Conservation (phyloP, 495 filamentous ascomycete genomes). For the Margaritispora aquatica region DNA sequence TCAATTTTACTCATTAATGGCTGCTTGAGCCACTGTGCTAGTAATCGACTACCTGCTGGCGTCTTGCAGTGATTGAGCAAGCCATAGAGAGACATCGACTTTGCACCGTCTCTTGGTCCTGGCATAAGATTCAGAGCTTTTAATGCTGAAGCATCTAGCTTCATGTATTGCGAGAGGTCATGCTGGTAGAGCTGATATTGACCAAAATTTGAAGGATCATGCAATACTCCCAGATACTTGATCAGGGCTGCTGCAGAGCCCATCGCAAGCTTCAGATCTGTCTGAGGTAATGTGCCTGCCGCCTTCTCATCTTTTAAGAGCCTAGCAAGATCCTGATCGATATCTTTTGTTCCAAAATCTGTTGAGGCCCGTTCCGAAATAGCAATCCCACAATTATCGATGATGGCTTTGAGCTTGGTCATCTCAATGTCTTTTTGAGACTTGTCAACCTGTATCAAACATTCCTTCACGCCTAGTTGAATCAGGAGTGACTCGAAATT, state of each 20-base stretch:
- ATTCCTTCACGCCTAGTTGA: constrained; percentile 93
- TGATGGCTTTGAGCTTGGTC: constrained; percentile 77
- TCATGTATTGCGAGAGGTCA: constrained; percentile 97
- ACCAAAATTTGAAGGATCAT: constrained; percentile 89
- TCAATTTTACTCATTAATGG: constrained; percentile 87
- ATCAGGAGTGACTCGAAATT: constrained; percentile 97
- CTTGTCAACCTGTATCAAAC: constrained; percentile 70
- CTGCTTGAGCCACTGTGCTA: constrained; percentile 98
- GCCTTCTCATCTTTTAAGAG: constrained; percentile 80
- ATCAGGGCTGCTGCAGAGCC: constrained; percentile 89
- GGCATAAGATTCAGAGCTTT: constrained; percentile 97
- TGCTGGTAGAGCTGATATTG: constrained; percentile 97
- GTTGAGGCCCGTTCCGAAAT: constrained; percentile 67
- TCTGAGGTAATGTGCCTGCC: constrained; percentile 74
- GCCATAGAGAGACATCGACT: constrained; percentile 96
- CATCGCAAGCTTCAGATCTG: constrained; percentile 95
- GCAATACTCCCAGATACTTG: constrained; percentile 88
- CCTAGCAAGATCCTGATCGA: constrained; percentile 89
- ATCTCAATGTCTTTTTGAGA: constrained; percentile 72
- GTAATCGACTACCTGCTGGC: constrained; percentile 78
- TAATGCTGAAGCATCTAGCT: constrained; percentile 89
- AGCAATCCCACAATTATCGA: constrained; percentile 86
- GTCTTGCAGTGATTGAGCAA: constrained; percentile 98
- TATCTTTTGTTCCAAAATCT: constrained; percentile 87
- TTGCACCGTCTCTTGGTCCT: constrained; percentile 85